Conservation (phyloP, 83 land plant species). For the Isoetes engelmannii region DNA sequence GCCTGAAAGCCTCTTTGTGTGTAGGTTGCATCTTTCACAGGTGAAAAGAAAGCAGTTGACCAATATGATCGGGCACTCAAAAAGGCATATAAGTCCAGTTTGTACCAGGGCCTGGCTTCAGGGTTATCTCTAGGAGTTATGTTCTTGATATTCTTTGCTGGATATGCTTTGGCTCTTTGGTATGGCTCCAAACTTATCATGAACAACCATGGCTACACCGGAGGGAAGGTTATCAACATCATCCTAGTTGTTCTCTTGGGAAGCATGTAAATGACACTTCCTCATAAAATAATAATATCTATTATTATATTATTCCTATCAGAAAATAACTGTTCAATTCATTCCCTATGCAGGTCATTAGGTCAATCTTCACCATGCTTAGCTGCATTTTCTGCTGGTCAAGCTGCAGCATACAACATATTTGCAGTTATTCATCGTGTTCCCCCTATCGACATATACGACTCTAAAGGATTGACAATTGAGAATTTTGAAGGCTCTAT, state of each 20-base stretch:
- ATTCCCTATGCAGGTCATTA: slow-evolving; percentile 43
- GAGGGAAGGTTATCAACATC: slow-evolving; percentile 29
- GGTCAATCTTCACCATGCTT: slow-evolving; percentile 60
- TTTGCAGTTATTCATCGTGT: slow-evolving; percentile 65
- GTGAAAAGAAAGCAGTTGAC: slow-evolving; percentile 33
- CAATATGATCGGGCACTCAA: slow-evolving; percentile 21
- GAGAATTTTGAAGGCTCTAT: slow-evolving; percentile 54
- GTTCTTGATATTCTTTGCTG: slow-evolving; percentile 15
- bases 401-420: slow-evolving; percentile 85
- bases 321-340: too few species aligned
- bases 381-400: slow-evolving; percentile 62
- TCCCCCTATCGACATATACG: slow-evolving; percentile 56
- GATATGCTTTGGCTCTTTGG: slow-evolving; percentile 40
- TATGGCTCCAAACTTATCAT: slow-evolving; percentile 33
- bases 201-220: slow-evolving; percentile 23
- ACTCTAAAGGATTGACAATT: slow-evolving; percentile 38
- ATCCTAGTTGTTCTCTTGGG: slow-evolving; percentile 35
- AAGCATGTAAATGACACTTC: slow-evolving; percentile 24
- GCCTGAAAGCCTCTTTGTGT: neutral
- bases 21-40: slow-evolving; percentile 38
- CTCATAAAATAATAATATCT: neutral
- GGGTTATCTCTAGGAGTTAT: slow-evolving; percentile 32
- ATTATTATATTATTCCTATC: too few species aligned
- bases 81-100: slow-evolving; percentile 19
- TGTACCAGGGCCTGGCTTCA: slow-evolving; percentile 27